Evolutionary conservation across 257 asterid genomes (phyloP).

Genomic region (Orobanche coerulescens): DNA sequence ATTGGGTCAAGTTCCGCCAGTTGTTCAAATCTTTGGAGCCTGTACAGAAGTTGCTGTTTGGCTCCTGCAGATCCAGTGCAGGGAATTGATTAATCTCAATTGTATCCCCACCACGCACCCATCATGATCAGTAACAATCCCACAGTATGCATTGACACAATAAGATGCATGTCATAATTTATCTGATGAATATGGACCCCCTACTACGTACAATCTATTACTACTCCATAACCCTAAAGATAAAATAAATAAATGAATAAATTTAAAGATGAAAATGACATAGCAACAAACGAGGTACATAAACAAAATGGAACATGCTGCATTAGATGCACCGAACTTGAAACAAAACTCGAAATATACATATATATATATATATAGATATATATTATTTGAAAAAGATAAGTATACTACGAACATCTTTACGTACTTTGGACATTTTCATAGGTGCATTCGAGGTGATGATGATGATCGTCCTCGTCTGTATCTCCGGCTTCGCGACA

Average conservation of each 20-base stretch:
- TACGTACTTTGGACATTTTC: conserved; percentile 74
- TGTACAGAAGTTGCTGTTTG: conserved; percentile 58
- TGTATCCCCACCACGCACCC: not conserved
- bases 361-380: not conserved
- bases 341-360: not conserved
- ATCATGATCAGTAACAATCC: conserved; percentile 7
- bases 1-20: conserved; percentile 75
- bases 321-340: not conserved
- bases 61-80: conserved; percentile 42
- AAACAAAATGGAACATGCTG: conserved; percentile 14
- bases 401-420: not conserved
- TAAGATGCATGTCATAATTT: not conserved
- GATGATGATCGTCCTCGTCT: conserved; percentile 33
- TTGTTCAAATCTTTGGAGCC: conserved; percentile 67
- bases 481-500: conserved; percentile 24
- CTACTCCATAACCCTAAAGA: too few species aligned
- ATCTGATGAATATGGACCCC: not conserved
- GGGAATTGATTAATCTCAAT: not conserved
- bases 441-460: conserved; percentile 50
- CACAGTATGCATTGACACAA: not conserved
- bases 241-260: not conserved
- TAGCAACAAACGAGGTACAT: conserved; percentile 20
- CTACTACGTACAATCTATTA: not conserved
- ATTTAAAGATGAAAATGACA: conserved; percentile 28
- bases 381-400: not conserved